Base-by-base conservation (phyloP, 2,329 filamentous ascomycete species). In the Colletotrichum sp. region DNA sequence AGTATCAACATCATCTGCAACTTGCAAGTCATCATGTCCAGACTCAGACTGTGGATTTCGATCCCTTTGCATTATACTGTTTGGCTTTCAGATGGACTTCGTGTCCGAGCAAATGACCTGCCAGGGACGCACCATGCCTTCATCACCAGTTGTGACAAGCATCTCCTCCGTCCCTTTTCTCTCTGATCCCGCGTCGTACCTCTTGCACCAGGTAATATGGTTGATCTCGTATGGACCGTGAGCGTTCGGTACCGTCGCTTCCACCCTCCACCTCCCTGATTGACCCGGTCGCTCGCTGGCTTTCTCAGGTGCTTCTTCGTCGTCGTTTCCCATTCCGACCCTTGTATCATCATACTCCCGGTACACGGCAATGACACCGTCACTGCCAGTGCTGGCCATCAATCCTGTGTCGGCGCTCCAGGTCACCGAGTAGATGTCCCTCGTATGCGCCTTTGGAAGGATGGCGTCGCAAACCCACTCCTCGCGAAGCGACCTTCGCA, bases 171-270 rank as follows among this genome's bases (percentile, higher is more conserved):
- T 84, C 5, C 89, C 88, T 70, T 84, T 89, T 77, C 86, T 88
- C 82, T 89, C 89, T 2, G 85, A 85, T 1, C 87, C 93, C 66
- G 89, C 88, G 83, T 98, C 96, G 73, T 92, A 94, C 73, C 96
- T 90, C 80, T 90, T 91, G 79, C 95, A 96, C 97, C 97, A 99
- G 3, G 92, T 92, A 65, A 97, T 90, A 84, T 98, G 96, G 81
- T 99, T 99, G 78, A 99, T 90, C 85, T 99, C 97, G 82, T 96
- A 98, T 4, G 98, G 95, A 1, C 95, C 96, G 83, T 99, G 97
- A 3, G 93, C 95, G 39, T 93, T 93, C 64, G 93, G 89, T 2
- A 94, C 82, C n/a, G 91, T 90, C 0, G 92, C 91, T 18, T 98
- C 81, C 5, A 96, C 85, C 8, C 89, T 88, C 97, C 97, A 99